Evolutionary conservation across 306 rosid species (phyloP), one percentile per base, ranked within the genome.

Genomic region (Prosopis cineraria): DNA sequence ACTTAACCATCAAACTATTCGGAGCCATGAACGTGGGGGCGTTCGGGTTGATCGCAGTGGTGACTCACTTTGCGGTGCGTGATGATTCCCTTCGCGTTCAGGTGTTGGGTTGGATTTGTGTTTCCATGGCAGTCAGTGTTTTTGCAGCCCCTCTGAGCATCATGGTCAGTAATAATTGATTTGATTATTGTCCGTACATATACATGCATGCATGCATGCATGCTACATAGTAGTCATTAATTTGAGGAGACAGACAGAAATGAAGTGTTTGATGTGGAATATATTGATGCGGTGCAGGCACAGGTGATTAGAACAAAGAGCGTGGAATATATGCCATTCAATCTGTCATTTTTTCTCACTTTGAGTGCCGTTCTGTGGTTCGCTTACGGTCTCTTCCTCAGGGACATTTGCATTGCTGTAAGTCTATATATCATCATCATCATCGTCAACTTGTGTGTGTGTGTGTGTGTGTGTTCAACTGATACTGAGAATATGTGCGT

Each of bases 311-410:
- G 90, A 31, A 87, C 98, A 4, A 91, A 77, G 71, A 96, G 99
- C 45, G 91, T 96, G 0, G 97, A 96, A 37, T 93, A 86, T 52
- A 93, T 93, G 97, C 94, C 98, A 20, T 91, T 93, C 82, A 69
- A 71, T 17, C 52, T 96, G 20, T 93, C 98, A 9, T 88, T 96
- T 47, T 91, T 88, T 63, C 94, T 91, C 14, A 91, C 99, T 34
- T 50, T 96, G 80, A 96, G 99, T 73, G 97, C 98, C 17, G 22
- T 86, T 3, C 84, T 85, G 88, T 96, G 98, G 99, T 93, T 96
- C 52, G 88, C 87, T 10, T 93, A 93, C 45, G 99, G 98, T 27
- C 79, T 90, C 43, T 77, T 88, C 55, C 89, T 89, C 34, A 84
- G 86, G 82, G 97, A 92, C 83, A 89, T 90, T 31, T 90, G 95